These are phyloP conservation scores for Murraya paniculata DNA, from an alignment of 345 rosid genomes.

Conservation along the genomic window DNA sequence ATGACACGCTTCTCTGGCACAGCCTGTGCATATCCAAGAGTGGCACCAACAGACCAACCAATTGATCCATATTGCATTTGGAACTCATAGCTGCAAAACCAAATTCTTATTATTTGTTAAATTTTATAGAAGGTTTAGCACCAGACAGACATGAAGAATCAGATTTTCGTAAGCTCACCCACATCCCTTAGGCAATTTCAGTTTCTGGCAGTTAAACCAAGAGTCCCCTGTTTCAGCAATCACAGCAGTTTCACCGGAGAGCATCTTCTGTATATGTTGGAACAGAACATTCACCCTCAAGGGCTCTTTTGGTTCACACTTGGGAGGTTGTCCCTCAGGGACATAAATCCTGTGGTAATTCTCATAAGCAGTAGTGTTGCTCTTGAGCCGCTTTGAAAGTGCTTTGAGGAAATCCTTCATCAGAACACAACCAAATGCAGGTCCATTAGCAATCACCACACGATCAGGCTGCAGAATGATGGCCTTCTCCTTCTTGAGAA, in stretches of 20 bases:
- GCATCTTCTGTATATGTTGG: slow-evolving; percentile 66
- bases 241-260: slow-evolving; percentile 67
- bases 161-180: slow-evolving; percentile 40
- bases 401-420: slow-evolving; percentile 72
- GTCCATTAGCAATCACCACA: slow-evolving; percentile 63
- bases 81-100: slow-evolving; percentile 61
- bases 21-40: slow-evolving; percentile 83
- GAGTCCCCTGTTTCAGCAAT: slow-evolving; percentile 91
- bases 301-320: slow-evolving; percentile 51
- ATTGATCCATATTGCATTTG: slow-evolving; percentile 92
- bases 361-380: slow-evolving; percentile 57
- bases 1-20: slow-evolving; percentile 66
- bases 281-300: slow-evolving; percentile 76
- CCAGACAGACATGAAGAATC: background rate
- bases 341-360: slow-evolving; percentile 74
- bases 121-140: background rate
- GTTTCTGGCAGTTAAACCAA: slow-evolving; percentile 87
- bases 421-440: slow-evolving; percentile 71
- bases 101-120: background rate
- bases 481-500: slow-evolving; percentile 83
- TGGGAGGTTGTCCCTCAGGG: slow-evolving; percentile 56
- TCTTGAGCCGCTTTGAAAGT: slow-evolving; percentile 53
- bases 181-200: slow-evolving; percentile 65
- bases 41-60: slow-evolving; percentile 88
- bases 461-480: slow-evolving; percentile 71